Evolutionary conservation across 768 basidiomycete species (phyloP).

Genomic region (Lactifluus rugatus): DNA sequence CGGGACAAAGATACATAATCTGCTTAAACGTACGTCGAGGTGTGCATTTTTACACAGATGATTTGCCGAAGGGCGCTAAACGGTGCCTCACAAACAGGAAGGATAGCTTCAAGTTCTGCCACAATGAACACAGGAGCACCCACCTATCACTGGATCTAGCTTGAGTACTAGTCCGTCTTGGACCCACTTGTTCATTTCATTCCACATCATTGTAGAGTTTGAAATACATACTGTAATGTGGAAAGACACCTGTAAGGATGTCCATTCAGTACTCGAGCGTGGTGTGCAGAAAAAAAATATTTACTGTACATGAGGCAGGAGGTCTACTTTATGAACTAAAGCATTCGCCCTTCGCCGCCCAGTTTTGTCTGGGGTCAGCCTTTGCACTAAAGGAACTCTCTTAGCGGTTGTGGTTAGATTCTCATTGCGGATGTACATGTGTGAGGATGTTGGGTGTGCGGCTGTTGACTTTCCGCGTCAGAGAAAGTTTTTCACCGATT

Average conservation of each 20-base stretch:
- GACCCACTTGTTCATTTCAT: neutral
- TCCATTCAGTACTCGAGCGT: neutral
- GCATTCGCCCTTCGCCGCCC: neutral
- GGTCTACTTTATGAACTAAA: neutral
- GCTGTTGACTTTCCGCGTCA: constrained; percentile 3
- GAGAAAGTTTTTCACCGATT: neutral
- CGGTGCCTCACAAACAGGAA: neutral
- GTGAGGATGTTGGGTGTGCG: neutral
- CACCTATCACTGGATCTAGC: neutral
- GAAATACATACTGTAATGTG: neutral
- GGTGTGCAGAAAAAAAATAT: neutral
- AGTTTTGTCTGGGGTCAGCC: neutral
- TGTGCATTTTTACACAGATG: neutral
- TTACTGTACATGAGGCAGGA: neutral
- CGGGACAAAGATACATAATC: no score
- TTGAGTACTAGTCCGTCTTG: no score
- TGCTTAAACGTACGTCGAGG: no score
- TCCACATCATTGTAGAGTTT: neutral
- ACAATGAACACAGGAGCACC: neutral
- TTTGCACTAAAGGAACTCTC: neutral
- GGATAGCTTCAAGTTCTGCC: neutral
- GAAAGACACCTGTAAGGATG: neutral
- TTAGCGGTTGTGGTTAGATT: neutral
- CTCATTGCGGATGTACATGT: neutral
- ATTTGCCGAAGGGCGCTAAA: no score